phyloP scores from a whole-genome alignment of 2,329 filamentous ascomycete genomes.

The Whalleya microplaca region DNA sequence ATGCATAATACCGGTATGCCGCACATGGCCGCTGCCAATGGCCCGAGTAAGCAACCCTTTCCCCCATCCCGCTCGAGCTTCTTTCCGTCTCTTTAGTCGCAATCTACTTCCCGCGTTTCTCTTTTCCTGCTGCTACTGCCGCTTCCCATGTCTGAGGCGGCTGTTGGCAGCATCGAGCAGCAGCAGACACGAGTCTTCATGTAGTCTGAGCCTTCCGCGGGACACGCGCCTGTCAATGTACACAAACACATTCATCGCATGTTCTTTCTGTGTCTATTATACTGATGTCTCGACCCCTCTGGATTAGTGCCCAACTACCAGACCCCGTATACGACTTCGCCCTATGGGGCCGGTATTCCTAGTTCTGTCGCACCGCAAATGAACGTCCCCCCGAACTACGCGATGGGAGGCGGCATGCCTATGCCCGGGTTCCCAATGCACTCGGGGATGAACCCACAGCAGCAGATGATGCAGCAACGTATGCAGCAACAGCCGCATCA shows the following conservation, averaged over 20 bases:
- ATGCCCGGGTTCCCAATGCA: constrained; percentile 63
- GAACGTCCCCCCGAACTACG: constrained; percentile 56
- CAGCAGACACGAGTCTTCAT: constrained; percentile 13
- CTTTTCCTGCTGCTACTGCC: constrained; percentile 11
- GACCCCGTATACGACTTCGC: constrained; percentile 59
- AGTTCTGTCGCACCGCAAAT: constrained; percentile 53
- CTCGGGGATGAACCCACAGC: constrained; percentile 50
- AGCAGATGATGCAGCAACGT: constrained; percentile 50
- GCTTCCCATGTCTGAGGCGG: constrained; percentile 18
- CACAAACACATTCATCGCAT: constrained; percentile 21
- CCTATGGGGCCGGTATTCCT: constrained; percentile 59
- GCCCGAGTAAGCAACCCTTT: constrained; percentile 57
- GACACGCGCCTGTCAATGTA: constrained; percentile 25
- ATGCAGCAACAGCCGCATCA: constrained; percentile 42
- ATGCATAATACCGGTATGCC: constrained; percentile 66
- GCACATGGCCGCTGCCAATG: constrained; percentile 59
- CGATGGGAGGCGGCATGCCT: constrained; percentile 54
- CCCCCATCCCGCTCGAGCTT: constrained; percentile 27
- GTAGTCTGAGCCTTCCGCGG: constrained; percentile 8
- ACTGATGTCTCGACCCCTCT: constrained; percentile 36
- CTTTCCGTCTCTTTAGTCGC: constrained; percentile 25
- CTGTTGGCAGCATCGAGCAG: constrained; percentile 17
- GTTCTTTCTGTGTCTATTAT: constrained; percentile 23
- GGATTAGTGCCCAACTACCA: constrained; percentile 58
- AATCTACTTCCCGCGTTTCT: constrained; percentile 10